phyloP scores from a whole-genome alignment of 1,284 basidiomycete genomes.

The Microbotryomycetes sp. region DNA sequence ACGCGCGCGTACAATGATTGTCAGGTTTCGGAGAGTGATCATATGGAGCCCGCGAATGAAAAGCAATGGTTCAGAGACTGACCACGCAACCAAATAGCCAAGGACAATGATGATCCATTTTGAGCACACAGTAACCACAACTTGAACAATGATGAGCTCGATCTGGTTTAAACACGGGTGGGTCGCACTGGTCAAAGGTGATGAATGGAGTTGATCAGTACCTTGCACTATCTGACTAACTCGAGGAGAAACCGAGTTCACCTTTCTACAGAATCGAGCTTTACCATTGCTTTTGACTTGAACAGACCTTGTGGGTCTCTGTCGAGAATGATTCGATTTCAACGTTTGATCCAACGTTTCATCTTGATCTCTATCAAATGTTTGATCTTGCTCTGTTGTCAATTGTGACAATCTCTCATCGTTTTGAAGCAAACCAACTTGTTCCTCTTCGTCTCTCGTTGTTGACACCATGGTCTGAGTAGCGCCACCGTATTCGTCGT shows the following conservation, averaged over 20 bases:
- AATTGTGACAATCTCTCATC: not conserved
- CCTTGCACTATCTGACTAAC: not conserved
- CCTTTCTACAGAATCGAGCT: constrained; percentile 13
- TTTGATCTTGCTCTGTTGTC: not conserved
- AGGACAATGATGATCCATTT: constrained; percentile 40
- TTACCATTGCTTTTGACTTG: constrained; percentile 27
- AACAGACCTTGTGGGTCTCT: not conserved
- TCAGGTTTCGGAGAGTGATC: not conserved
- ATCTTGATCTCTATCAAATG: not conserved
- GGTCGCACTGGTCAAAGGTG: constrained; percentile 29
- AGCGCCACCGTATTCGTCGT: not conserved
- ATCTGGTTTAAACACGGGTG: constrained; percentile 35
- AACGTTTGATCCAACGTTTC: not conserved
- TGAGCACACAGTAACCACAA: constrained; percentile 37
- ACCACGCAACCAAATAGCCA: constrained; percentile 43
- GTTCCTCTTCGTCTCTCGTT: not conserved
- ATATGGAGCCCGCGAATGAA: not conserved
- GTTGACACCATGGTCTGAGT: not conserved
- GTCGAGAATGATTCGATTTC: not conserved
- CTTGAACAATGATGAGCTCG: constrained; percentile 39
- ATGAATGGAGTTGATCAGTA: not conserved
- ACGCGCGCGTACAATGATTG: too few species aligned
- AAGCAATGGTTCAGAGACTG: constrained; percentile 5
- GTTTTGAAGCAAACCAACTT: not conserved
- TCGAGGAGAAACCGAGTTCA: not conserved